A percentile compares a stretch with the other conserved stretches of the same genome.
phyloP scores from a whole-genome alignment of 1,284 basidiomycete genomes.

The Schizophyllum amplum region DNA sequence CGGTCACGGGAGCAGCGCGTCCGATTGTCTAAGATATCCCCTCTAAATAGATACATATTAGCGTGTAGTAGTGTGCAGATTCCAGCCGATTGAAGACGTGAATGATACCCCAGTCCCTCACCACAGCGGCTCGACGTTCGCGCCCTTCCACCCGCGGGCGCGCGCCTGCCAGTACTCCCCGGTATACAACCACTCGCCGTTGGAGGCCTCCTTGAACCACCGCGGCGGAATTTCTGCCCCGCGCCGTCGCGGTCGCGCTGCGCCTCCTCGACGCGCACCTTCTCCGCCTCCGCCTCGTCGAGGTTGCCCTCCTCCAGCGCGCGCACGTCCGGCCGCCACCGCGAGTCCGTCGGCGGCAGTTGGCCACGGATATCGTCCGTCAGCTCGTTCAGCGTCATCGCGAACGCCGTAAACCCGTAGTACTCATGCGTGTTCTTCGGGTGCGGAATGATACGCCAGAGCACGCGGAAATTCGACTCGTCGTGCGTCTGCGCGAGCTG shows the following conservation, averaged over 20 bases:
- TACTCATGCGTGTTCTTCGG: conserved; percentile 66
- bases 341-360: conserved; percentile 80
- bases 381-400: conserved; percentile 78
- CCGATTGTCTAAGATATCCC: not conserved
- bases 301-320: conserved; percentile 80
- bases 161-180: conserved; percentile 83
- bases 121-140: conserved; percentile 48
- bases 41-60: not conserved
- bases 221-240: conserved; percentile 50
- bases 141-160: conserved; percentile 51
- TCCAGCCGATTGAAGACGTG: not conserved
- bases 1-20: not conserved
- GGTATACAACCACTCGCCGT: conserved; percentile 60
- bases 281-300: conserved; percentile 71
- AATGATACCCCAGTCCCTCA: conserved; percentile 24
- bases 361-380: conserved; percentile 59
- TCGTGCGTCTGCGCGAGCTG: conserved; percentile 61
- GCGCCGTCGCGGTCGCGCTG: conserved; percentile 54
- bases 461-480: conserved; percentile 58
- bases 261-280: conserved; percentile 66
- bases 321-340: conserved; percentile 78
- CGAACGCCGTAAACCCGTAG: conserved; percentile 80
- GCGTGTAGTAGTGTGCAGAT: not conserved
- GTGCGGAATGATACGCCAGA: conserved; percentile 70
- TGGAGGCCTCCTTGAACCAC: conserved; percentile 68